These are phyloP conservation scores for Podospora tetraspora DNA, from an alignment of 495 filamentous ascomycete species.

Conservation along the genomic window DNA sequence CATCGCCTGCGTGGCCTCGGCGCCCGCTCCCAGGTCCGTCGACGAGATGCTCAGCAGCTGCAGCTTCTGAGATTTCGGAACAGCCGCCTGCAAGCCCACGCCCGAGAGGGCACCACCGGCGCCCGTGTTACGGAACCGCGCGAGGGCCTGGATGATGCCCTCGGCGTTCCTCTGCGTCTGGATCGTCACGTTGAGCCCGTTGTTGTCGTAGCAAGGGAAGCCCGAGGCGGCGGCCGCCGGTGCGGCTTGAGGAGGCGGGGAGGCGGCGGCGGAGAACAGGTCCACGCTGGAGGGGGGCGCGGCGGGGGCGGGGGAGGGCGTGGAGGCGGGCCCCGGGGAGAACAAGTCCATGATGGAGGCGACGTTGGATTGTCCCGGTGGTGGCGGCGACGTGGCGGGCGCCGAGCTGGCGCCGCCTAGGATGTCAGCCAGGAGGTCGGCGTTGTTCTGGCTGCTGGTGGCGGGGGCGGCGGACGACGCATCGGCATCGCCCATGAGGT, in stretches of 20 bases:
- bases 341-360: slow-evolving; percentile 88
- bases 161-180: slow-evolving; percentile 74
- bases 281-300: slow-evolving; percentile 37
- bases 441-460: slow-evolving; percentile 69
- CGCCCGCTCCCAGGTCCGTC: slow-evolving; percentile 65
- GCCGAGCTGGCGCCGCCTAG: slow-evolving; percentile 57
- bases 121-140: slow-evolving; percentile 74
- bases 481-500: slow-evolving; percentile 80
- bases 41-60: slow-evolving; percentile 83
- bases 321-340: slow-evolving; percentile 32
- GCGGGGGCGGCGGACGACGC: slow-evolving; percentile 44
- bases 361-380: slow-evolving; percentile 52
- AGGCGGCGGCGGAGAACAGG: slow-evolving; percentile 37
- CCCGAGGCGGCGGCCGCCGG: slow-evolving; percentile 40
- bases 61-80: slow-evolving; percentile 90
- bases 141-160: slow-evolving; percentile 67
- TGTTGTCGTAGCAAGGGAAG: slow-evolving; percentile 76
- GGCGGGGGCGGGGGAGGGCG: slow-evolving; percentile 26
- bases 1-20: slow-evolving; percentile 85
- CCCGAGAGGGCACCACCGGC: slow-evolving; percentile 53
- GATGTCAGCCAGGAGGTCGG: slow-evolving; percentile 86
- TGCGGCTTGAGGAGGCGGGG: slow-evolving; percentile 43
- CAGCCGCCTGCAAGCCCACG: slow-evolving; percentile 85
- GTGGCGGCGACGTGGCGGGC: slow-evolving; percentile 46
- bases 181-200: slow-evolving; percentile 73